Evolutionary conservation across 2,329 filamentous ascomycete species (phyloP), one percentile per base, ranked within the genome.

Genomic region (Phialophora macrospora): DNA sequence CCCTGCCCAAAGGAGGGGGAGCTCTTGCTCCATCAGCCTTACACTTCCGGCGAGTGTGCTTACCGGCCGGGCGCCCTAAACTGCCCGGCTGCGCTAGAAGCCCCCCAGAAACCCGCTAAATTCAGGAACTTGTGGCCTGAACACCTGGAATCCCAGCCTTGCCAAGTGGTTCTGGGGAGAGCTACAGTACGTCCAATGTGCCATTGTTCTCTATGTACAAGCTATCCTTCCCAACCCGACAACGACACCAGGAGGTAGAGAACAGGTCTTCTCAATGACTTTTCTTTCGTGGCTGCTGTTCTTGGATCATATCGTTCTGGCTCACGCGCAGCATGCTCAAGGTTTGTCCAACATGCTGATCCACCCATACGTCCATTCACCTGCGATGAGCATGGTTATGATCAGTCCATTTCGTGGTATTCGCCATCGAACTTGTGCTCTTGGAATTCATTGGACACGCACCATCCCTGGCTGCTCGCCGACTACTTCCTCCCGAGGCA

Each of bases 61-160:
- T 24, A 8, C 48, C 48, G 20, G 12, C 9, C 8, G 22, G 9
- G 20, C 20, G 20, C 24, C 24, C 48, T 26, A 51, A 24, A 26
- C 48, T 52, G 48, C 20, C 26, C 48, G 48, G 48, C 48, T 5
- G 26, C 48, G 26, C 48, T 52, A 52, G 48, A 52, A 52, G 48
- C 22, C 22, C 3, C 14, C 22, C 48, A 52, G 48, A 52, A 52
- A 12, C 26, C 14, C 48, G 22, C 48, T 52, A 52, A 52, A 24
- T 52, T 26, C 48, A 52, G 48, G 48, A 22, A 26, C 48, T 52
- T 1, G n/a, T 22, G 14, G 48, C 22, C 48, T 24, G 20, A 26
- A 26, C 14, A 51, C 48, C 22, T 52, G 11, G 17, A 52, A 52
- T 52, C 14, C 6, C 48, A 11, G 38, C 38, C 14, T 52, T 52